Percentiles rank a stretch among this genome's conserved stretches.
These are phyloP conservation scores for Senecio squalidus DNA, from an alignment of 140 eudicot species.

Conservation along the genomic window DNA sequence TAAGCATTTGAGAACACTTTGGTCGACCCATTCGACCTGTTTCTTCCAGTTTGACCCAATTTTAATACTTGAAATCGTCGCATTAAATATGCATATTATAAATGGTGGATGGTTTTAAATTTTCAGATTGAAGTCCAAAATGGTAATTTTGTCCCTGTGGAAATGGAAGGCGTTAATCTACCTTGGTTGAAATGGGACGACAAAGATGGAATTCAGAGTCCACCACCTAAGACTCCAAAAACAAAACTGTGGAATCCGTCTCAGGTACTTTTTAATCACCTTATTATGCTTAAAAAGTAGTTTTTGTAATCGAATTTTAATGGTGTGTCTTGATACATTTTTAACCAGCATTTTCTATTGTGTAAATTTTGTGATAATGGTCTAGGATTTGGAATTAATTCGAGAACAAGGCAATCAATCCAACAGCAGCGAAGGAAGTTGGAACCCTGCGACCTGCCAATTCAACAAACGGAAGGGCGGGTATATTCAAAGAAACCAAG, in stretches of 20 bases:
- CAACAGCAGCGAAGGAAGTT: constrained; percentile 58
- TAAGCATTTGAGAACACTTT: no score
- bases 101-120: constrained; percentile 13
- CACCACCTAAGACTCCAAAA: constrained; percentile 52
- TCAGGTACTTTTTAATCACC: constrained; percentile 70
- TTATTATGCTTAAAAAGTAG: no score
- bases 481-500: constrained; percentile 15
- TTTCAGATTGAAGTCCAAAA: constrained; percentile 87
- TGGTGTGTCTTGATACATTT: no score
- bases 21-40: no score
- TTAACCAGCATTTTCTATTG: no score
- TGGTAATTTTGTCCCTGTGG: constrained; percentile 42
- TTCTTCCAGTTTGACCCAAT: no score
- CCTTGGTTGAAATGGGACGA: constrained; percentile 99
- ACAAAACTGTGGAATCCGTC: constrained; percentile 50
- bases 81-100: background rate
- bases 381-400: constrained; percentile 33
- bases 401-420: constrained; percentile 40
- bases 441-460: constrained; percentile 52
- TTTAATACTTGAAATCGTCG: background rate
- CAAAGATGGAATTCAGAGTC: constrained; percentile 30
- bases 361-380: background rate
- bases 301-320: no score
- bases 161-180: constrained; percentile 71
- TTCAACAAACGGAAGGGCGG: constrained; percentile 21